Evolutionary conservation across 192 early-diverging fungal genomes (phyloP), one percentile per base, ranked within the genome.

Genomic region (Umbelopsis ramanniana): DNA sequence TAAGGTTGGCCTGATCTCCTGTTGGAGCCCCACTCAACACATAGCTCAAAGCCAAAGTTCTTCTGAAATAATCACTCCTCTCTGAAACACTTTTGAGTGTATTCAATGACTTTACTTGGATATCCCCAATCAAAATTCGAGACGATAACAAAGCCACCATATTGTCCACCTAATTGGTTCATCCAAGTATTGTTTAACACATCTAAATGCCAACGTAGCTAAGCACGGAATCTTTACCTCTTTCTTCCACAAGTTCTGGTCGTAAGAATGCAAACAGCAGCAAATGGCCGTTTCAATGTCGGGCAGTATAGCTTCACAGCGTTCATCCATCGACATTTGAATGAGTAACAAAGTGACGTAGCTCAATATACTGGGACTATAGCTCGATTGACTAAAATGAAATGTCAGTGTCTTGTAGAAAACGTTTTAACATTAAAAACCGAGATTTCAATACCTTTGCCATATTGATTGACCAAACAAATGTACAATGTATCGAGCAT

Each of bases 41-140:
- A 63, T 63, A 63, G 14, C 6, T 37, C 6, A 35, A 11, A 14
- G 57, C 57, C 33, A 63, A 14, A 17, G 33, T 63, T 35, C 57
- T 11, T 63, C 57, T 63, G 17, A 63, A 38, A 37, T n/a, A 19
- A 29, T 63, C 17, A 12, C 33, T 63, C 19, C 57, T 63, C n/a
- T 63, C 57, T 19, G 57, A 63, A 38, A 63, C 57, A 63, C 33
- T 63, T 63, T 63, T 63, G 14, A 63, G 57, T 35, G 57, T 22
- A 5, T 35, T 17, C 29, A 63, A 26, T 8, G 57, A n/a, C 19
- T 63, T 63, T 35, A 63, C 1, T 35, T 63, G 57, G 12, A 63
- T 19, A 7, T 63, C 57, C 35, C 26, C 57, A 8, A 35, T 26
- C 12, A 29, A 17, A 19, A 63, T 17, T 37, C n/a, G 57, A 63